Evolutionary conservation across 2,329 filamentous ascomycete species (phyloP).

Genomic region (Talaromyces sp.): DNA sequence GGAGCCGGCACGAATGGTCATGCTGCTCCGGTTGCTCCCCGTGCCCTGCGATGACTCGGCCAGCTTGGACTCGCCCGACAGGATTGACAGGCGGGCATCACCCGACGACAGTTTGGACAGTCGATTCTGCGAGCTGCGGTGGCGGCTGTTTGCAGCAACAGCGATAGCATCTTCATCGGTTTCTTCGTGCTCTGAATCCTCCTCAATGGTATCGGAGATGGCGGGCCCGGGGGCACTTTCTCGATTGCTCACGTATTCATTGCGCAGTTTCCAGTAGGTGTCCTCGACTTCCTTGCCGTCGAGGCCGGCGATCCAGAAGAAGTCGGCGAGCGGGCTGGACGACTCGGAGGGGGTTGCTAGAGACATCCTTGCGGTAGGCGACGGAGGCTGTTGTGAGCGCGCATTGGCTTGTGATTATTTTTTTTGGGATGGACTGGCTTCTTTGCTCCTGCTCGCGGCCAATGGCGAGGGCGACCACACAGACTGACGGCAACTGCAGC

Average conservation of each 20-base stretch:
- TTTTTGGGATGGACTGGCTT: not conserved
- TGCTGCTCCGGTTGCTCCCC: slow-evolving; percentile 55
- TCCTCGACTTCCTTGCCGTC: slow-evolving; percentile 45
- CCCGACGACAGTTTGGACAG: slow-evolving; percentile 31
- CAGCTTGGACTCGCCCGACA: slow-evolving; percentile 33
- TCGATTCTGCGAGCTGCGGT: slow-evolving; percentile 38
- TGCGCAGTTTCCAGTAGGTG: slow-evolving; percentile 37
- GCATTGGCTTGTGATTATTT: slow-evolving; percentile 12
- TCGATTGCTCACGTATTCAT: slow-evolving; percentile 37
- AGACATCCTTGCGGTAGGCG: slow-evolving; percentile 24
- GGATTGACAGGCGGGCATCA: slow-evolving; percentile 38
- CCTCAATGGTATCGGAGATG: slow-evolving; percentile 56
- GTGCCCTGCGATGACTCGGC: slow-evolving; percentile 45
- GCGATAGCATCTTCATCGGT: slow-evolving; percentile 31
- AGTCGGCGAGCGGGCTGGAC: slow-evolving; percentile 58
- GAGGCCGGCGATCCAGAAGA: slow-evolving; percentile 59
- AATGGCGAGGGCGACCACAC: not conserved
- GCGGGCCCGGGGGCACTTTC: slow-evolving; percentile 33
- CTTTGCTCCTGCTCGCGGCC: not conserved
- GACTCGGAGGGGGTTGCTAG: slow-evolving; percentile 31
- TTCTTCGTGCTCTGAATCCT: slow-evolving; percentile 55
- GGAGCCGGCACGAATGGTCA: slow-evolving; percentile 51
- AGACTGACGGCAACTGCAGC: not conserved
- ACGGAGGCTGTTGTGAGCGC: slow-evolving; percentile 15
- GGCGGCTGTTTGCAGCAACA: slow-evolving; percentile 24